These are phyloP conservation scores for Plasmopara viticola DNA, from an alignment of 352 stramenopile species.

Conservation along the genomic window DNA sequence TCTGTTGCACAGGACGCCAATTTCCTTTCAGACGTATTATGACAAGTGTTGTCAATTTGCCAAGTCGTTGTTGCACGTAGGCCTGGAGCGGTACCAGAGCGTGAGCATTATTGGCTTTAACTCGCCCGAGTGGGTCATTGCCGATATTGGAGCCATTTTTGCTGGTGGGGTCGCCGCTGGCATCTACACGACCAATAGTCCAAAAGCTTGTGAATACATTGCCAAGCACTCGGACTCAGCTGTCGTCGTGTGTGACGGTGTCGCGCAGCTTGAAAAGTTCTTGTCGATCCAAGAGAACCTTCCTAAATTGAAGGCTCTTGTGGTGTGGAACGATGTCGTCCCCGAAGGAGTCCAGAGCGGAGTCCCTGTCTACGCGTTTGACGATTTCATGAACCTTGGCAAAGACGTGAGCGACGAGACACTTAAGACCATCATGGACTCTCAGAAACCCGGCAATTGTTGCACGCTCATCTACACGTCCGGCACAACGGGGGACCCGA, in stretches of 20 bases:
- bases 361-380: slow-evolving; percentile 72
- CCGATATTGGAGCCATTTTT: slow-evolving; percentile 90
- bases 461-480: slow-evolving; percentile 93
- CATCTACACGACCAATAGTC: slow-evolving; percentile 95
- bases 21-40: slow-evolving; percentile 77
- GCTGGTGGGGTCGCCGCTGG: slow-evolving; percentile 88
- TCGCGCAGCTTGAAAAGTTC: slow-evolving; percentile 94
- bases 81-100: slow-evolving; percentile 63
- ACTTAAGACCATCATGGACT: slow-evolving; percentile 68
- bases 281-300: slow-evolving; percentile 80
- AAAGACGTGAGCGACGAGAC: slow-evolving; percentile 54
- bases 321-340: slow-evolving; percentile 87
- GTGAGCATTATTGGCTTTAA: slow-evolving; percentile 90
- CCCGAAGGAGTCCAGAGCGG: slow-evolving; percentile 56
- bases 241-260: slow-evolving; percentile 90
- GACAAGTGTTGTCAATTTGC: slow-evolving; percentile 67
- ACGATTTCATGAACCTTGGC: slow-evolving; percentile 76
- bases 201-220: slow-evolving; percentile 90
- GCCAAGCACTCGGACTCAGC: slow-evolving; percentile 89
- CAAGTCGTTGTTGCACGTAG: slow-evolving; percentile 71
- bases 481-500: slow-evolving; percentile 92
- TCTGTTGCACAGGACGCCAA: slow-evolving; percentile 34
- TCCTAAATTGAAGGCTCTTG: slow-evolving; percentile 89
- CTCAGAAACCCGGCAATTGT: slow-evolving; percentile 80
- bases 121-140: slow-evolving; percentile 89